A percentile compares a stretch with the other conserved stretches of the same genome.
Conservation (phyloP, 2,329 filamentous ascomycete species). For the Aureobasidium uvarum region DNA sequence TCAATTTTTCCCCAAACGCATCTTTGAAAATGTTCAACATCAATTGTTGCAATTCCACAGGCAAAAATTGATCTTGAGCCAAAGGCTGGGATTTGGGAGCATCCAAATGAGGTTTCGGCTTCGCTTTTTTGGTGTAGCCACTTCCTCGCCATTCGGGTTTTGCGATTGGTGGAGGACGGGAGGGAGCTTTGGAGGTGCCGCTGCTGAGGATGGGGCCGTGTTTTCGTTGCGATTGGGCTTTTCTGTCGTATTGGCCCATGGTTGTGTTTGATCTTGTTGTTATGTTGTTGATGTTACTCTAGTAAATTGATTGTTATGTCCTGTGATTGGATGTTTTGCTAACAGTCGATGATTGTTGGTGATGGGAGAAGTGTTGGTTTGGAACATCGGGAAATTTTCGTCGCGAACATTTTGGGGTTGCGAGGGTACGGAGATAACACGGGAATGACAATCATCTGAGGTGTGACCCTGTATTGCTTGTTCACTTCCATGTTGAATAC, state of each 20-base stretch:
- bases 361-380: neutral
- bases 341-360: neutral
- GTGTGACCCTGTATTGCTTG: too few species aligned
- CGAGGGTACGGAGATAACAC: neutral
- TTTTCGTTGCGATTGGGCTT: constrained; percentile 25
- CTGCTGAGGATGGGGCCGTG: constrained; percentile 18
- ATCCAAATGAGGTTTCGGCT: neutral
- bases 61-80: neutral
- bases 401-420: neutral
- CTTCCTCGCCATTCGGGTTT: constrained; percentile 22
- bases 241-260: constrained; percentile 26
- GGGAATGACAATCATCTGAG: neutral
- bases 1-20: neutral
- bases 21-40: constrained; percentile 19
- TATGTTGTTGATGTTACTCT: neutral
- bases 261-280: neutral
- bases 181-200: constrained; percentile 19
- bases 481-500: too few species aligned
- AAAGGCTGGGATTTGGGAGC: neutral
- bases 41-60: constrained; percentile 19
- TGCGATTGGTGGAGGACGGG: neutral
- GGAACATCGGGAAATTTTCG: constrained; percentile 14
- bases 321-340: neutral
- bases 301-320: neutral
- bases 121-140: constrained; percentile 16